Evolutionary conservation across 306 rosid species (phyloP).

Genomic region (Vigna unguiculata): DNA sequence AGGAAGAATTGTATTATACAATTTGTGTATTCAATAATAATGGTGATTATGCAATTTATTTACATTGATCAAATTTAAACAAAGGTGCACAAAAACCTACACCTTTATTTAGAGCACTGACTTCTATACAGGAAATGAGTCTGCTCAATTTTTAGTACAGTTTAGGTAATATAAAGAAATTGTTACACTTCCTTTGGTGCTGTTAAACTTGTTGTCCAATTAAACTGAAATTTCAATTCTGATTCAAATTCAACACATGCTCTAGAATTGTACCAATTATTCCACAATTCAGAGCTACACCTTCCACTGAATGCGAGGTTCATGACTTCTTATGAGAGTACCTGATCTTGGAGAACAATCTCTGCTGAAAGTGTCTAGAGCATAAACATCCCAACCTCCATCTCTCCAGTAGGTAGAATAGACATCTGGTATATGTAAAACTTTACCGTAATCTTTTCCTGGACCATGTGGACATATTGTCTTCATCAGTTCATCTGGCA

Average conservation of each 20-base stretch:
- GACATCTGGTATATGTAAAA: slow-evolving; percentile 65
- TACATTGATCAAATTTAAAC: slow-evolving; percentile 16
- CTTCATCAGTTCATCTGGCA: slow-evolving; percentile 66
- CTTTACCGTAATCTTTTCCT: slow-evolving; percentile 61
- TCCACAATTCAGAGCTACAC: slow-evolving; percentile 33
- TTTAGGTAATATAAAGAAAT: slow-evolving; percentile 5
- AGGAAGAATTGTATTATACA: slow-evolving; percentile 13
- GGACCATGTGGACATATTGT: slow-evolving; percentile 53
- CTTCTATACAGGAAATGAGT: slow-evolving; percentile 37
- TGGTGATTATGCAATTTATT: slow-evolving; percentile 23
- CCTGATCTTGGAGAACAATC: slow-evolving; percentile 49
- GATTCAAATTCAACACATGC: not conserved
- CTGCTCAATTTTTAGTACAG: not conserved
- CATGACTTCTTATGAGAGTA: slow-evolving; percentile 47
- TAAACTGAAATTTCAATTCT: not conserved
- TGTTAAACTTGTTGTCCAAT: not conserved
- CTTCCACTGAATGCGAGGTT: slow-evolving; percentile 51
- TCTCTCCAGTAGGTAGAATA: slow-evolving; percentile 68
- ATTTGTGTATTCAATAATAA: slow-evolving; percentile 15
- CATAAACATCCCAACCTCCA: slow-evolving; percentile 70
- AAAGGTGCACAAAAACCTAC: slow-evolving; percentile 53
- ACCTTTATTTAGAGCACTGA: slow-evolving; percentile 42
- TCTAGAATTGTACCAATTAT: not conserved
- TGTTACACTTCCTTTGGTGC: not conserved
- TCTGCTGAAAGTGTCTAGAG: slow-evolving; percentile 51